Conservation (phyloP, 2,329 filamentous ascomycete genomes). For the Diaporthe amygdali region DNA sequence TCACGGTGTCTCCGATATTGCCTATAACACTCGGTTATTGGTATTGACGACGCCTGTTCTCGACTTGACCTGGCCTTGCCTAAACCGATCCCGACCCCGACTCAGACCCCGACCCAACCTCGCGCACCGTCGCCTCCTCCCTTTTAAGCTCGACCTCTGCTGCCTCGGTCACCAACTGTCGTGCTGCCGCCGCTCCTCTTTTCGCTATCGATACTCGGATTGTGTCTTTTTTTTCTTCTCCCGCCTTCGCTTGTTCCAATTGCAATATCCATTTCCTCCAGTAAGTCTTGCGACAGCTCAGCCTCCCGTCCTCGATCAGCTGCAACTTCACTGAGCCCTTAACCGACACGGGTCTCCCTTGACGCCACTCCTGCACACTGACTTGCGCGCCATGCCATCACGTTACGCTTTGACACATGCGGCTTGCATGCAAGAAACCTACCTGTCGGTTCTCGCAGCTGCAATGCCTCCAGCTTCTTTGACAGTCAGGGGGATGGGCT, state of each 20-base stretch:
- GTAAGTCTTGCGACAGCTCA: slow-evolving; percentile 21
- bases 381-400: slow-evolving; percentile 12
- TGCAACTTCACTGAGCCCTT: background rate
- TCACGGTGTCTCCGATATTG: slow-evolving; percentile 29
- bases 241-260: slow-evolving; percentile 5
- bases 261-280: slow-evolving; percentile 1
- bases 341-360: slow-evolving; percentile 4
- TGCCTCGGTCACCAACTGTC: slow-evolving; percentile 4
- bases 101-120: slow-evolving; percentile 3
- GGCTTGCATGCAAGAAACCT: slow-evolving; percentile 12
- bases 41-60: slow-evolving; percentile 11
- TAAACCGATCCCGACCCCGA: background rate
- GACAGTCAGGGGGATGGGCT: background rate
- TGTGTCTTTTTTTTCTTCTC: background rate
- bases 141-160: slow-evolving; percentile 23
- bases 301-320: background rate
- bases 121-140: slow-evolving; percentile 18
- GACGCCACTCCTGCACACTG: background rate
- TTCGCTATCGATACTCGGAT: background rate
- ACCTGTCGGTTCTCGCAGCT: slow-evolving; percentile 23
- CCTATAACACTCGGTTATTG: slow-evolving; percentile 24
- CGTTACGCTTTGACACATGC: slow-evolving; percentile 15
- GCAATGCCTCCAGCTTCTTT: slow-evolving; percentile 16
- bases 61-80: slow-evolving; percentile 16
- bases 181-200: slow-evolving; percentile 10